phyloP scores from a whole-genome alignment of 805 yeast species.

The Suhomyces pyralidae region DNA sequence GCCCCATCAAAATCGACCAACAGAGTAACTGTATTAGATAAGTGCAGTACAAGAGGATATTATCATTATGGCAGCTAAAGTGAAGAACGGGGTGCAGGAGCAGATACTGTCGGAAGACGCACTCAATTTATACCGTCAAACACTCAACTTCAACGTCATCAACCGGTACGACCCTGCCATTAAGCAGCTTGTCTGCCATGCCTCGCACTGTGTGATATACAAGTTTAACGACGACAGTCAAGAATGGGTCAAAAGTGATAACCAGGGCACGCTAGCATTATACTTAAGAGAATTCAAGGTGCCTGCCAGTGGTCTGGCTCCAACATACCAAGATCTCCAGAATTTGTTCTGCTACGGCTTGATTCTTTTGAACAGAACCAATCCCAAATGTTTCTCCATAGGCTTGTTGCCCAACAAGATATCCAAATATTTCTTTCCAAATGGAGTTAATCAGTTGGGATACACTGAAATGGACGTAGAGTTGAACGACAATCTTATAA shows the following conservation, averaged over 20 bases:
- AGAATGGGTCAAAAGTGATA: constrained; percentile 71
- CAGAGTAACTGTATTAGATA: too few species aligned
- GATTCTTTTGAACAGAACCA: constrained; percentile 62
- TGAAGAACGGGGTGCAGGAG: constrained; percentile 39
- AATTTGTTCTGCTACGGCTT: constrained; percentile 62
- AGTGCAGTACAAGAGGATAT: too few species aligned
- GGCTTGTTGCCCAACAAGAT: constrained; percentile 61
- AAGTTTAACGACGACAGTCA: constrained; percentile 53
- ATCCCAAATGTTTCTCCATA: constrained; percentile 67
- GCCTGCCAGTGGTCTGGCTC: constrained; percentile 15
- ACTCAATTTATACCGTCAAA: constrained; percentile 60
- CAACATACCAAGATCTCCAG: constrained; percentile 32
- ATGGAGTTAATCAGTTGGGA: constrained; percentile 26
- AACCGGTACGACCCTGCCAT: constrained; percentile 73
- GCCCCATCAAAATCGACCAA: not conserved
- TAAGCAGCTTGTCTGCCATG: constrained; percentile 61
- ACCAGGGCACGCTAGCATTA: constrained; percentile 66
- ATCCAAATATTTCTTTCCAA: constrained; percentile 42
- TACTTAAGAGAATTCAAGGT: constrained; percentile 50
- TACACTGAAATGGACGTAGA: constrained; percentile 59
- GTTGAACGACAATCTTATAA: constrained; percentile 64
- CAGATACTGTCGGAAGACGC: constrained; percentile 45
- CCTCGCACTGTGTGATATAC: constrained; percentile 72
- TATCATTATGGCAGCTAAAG: not conserved
- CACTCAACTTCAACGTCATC: constrained; percentile 72